Conservation (phyloP, 805 yeast species). For the Saccharomycopsis vini region DNA sequence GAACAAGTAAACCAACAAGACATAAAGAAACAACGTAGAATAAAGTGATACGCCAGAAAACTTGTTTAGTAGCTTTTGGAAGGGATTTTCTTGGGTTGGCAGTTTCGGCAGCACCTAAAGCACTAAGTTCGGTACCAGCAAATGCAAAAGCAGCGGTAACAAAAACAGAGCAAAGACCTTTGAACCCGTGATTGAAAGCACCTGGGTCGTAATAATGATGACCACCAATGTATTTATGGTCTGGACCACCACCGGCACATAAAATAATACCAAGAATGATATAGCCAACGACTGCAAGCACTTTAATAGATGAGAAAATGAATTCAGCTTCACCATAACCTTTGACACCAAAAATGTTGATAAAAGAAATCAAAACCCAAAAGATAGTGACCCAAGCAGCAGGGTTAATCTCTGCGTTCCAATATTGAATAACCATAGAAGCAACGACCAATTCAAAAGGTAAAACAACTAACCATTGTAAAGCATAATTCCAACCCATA, state of each 20-base stretch:
- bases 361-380: slow-evolving; percentile 37
- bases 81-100: slow-evolving; percentile 55
- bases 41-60: slow-evolving; percentile 69
- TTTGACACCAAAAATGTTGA: slow-evolving; percentile 46
- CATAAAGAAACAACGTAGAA: slow-evolving; percentile 57
- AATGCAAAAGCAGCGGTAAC: slow-evolving; percentile 69
- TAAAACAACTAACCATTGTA: slow-evolving; percentile 47
- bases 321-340: slow-evolving; percentile 50
- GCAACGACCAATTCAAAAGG: slow-evolving; percentile 56
- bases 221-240: slow-evolving; percentile 35
- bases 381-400: slow-evolving; percentile 58
- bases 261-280: slow-evolving; percentile 44
- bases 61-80: slow-evolving; percentile 72
- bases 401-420: slow-evolving; percentile 43
- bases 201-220: slow-evolving; percentile 42
- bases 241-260: slow-evolving; percentile 42
- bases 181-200: slow-evolving; percentile 37
- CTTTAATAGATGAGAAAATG: slow-evolving; percentile 39
- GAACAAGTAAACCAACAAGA: slow-evolving; percentile 63
- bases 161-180: slow-evolving; percentile 44
- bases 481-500: slow-evolving; percentile 43
- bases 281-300: slow-evolving; percentile 42
- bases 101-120: slow-evolving; percentile 73
- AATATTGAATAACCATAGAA: slow-evolving; percentile 46
- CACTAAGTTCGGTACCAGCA: slow-evolving; percentile 66